A percentile compares a stretch with the other conserved stretches of the same genome.
These are phyloP conservation scores for Xylariaceae sp. DNA, from an alignment of 2,329 filamentous ascomycete species.

Conservation along the genomic window DNA sequence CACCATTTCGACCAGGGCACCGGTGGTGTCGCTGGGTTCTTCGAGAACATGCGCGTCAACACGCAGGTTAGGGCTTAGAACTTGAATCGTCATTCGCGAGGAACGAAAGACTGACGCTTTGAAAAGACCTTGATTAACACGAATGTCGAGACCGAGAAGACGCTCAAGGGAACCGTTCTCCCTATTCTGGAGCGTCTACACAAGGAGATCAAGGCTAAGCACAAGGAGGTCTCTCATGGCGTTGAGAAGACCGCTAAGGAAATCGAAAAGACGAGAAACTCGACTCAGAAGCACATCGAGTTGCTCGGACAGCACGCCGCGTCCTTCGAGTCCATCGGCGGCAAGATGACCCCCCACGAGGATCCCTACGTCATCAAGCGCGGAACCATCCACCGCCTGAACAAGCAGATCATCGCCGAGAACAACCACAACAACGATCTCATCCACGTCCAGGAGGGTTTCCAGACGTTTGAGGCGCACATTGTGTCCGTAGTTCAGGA, in stretches of 20 bases:
- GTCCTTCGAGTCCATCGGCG: conserved; percentile 68
- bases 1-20: conserved; percentile 88
- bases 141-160: conserved; percentile 87
- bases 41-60: conserved; percentile 90
- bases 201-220: conserved; percentile 94
- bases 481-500: conserved; percentile 77
- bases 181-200: conserved; percentile 88
- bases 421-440: conserved; percentile 95
- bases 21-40: conserved; percentile 83
- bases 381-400: conserved; percentile 74
- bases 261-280: conserved; percentile 80
- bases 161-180: conserved; percentile 76
- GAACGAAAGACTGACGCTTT: conserved; percentile 11
- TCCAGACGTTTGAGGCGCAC: conserved; percentile 81
- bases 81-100: no score
- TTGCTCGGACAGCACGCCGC: conserved; percentile 83
- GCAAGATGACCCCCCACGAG: conserved; percentile 63
- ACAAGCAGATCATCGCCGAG: conserved; percentile 89
- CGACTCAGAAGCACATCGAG: conserved; percentile 94
- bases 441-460: conserved; percentile 84
- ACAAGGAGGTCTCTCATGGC: conserved; percentile 78
- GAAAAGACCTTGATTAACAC: conserved; percentile 73
- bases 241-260: conserved; percentile 81
- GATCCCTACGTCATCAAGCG: conserved; percentile 87
- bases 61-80: conserved; percentile 54